Conservation (phyloP, 1,284 basidiomycete species). For the Papiliotrema flavescens region DNA sequence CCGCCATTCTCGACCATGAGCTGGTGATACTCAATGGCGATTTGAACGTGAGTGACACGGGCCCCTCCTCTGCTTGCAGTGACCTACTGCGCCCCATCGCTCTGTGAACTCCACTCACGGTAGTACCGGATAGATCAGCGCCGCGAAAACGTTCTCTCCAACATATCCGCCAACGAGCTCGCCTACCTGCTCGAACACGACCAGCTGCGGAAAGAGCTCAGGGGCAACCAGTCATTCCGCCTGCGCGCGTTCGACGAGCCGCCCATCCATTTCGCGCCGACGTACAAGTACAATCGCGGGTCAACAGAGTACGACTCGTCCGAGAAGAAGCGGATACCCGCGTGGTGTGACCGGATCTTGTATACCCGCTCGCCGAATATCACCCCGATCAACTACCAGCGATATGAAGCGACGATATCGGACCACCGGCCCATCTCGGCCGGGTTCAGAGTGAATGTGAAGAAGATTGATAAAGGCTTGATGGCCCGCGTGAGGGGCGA, state of each 20-base stretch:
- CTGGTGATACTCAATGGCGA: slow-evolving; percentile 76
- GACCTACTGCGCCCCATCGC: not conserved
- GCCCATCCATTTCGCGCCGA: slow-evolving; percentile 75
- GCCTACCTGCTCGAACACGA: slow-evolving; percentile 69
- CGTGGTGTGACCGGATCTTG: slow-evolving; percentile 90
- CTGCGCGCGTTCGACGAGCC: slow-evolving; percentile 80
- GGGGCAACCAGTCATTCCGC: slow-evolving; percentile 77
- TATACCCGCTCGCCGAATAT: slow-evolving; percentile 67
- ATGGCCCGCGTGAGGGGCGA: slow-evolving; percentile 58
- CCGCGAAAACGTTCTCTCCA: slow-evolving; percentile 70
- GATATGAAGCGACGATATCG: slow-evolving; percentile 78
- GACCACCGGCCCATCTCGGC: slow-evolving; percentile 87
- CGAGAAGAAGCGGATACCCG: slow-evolving; percentile 82
- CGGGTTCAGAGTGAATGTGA: slow-evolving; percentile 67
- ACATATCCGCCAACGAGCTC: slow-evolving; percentile 64
- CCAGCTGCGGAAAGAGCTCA: slow-evolving; percentile 85
- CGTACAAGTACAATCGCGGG: slow-evolving; percentile 90
- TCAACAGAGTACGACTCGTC: slow-evolving; percentile 79
- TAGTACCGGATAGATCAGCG: slow-evolving; percentile 90
- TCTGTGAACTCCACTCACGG: not conserved
- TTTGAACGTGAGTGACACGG: slow-evolving; percentile 48
- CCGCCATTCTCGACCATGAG: slow-evolving; percentile 93
- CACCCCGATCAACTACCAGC: slow-evolving; percentile 61
- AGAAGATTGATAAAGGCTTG: slow-evolving; percentile 61
- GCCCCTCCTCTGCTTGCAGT: not conserved